Percentiles rank a stretch among this genome's conserved stretches.
Conservation (phyloP, 2,329 filamentous ascomycete genomes). For the Arthrobotrys iridis region DNA sequence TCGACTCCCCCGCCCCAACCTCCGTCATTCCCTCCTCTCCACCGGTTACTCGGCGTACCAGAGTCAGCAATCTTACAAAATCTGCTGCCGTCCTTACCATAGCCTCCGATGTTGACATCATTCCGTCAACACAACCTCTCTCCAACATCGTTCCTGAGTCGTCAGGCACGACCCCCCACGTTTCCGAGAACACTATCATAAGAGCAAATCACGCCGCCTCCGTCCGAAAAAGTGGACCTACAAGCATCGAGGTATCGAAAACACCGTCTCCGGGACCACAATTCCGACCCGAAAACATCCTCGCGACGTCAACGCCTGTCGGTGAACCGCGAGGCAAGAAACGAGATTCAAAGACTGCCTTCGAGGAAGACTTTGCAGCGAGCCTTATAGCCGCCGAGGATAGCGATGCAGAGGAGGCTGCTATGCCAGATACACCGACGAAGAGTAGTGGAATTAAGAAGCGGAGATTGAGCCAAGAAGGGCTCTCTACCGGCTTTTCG, state of each 20-base stretch:
- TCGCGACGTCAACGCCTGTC: slow-evolving; percentile 37
- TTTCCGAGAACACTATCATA: slow-evolving; percentile 38
- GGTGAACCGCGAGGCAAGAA: slow-evolving; percentile 26
- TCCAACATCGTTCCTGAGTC: slow-evolving; percentile 5
- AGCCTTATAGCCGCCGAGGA: slow-evolving; percentile 38
- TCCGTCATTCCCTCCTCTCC: slow-evolving; percentile 25
- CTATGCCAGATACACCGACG: slow-evolving; percentile 29
- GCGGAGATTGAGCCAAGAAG: slow-evolving; percentile 31
- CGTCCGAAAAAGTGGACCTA: not conserved
- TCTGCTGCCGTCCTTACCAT: slow-evolving; percentile 20
- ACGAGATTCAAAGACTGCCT: slow-evolving; percentile 46
- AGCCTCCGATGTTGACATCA: slow-evolving; percentile 29
- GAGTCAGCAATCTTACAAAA: slow-evolving; percentile 10
- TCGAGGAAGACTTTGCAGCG: slow-evolving; percentile 47
- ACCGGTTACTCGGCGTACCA: slow-evolving; percentile 4
- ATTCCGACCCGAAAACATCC: slow-evolving; percentile 15
- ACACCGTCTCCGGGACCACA: slow-evolving; percentile 31
- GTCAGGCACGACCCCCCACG: not conserved
- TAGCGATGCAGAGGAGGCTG: slow-evolving; percentile 15
- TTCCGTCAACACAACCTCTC: slow-evolving; percentile 40
- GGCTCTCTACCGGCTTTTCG: slow-evolving; percentile 3
- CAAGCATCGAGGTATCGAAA: slow-evolving; percentile 29
- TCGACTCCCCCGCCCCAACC: slow-evolving; percentile 23
- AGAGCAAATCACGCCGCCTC: slow-evolving; percentile 37
- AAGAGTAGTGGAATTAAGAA: slow-evolving; percentile 27